Percentiles rank a stretch among this genome's conserved stretches.
Evolutionary conservation across 2,329 filamentous ascomycete species (phyloP).

Genomic region (Fusarium sp.): DNA sequence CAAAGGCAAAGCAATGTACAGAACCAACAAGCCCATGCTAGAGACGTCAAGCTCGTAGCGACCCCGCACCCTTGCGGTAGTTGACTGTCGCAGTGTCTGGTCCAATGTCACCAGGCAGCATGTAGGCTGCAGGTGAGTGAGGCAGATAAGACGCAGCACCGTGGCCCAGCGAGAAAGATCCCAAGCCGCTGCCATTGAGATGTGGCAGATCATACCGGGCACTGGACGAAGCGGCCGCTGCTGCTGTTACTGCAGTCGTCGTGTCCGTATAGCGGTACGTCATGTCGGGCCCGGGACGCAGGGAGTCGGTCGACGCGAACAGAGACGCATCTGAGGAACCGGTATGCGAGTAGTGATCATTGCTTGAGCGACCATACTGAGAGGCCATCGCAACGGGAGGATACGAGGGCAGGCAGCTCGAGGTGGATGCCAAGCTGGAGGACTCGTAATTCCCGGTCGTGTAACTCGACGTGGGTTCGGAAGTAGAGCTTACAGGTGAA

Average conservation of each 20-base stretch:
- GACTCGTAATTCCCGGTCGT: conserved; percentile 38
- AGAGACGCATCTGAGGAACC: conserved; percentile 26
- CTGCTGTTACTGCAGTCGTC: conserved; percentile 34
- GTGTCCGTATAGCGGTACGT: conserved; percentile 50
- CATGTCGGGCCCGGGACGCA: conserved; percentile 39
- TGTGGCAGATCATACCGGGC: conserved; percentile 29
- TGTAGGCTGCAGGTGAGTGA: conserved; percentile 35
- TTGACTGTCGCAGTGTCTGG: conserved; percentile 17
- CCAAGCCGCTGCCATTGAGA: conserved; percentile 11
- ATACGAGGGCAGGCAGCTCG: conserved; percentile 33
- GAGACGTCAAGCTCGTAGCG: conserved; percentile 26
- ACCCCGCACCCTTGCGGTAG: conserved; percentile 37
- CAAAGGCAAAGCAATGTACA: conserved; percentile 7
- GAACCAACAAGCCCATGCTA: background rate
- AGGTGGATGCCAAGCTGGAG: conserved; percentile 35
- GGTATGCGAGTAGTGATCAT: conserved; percentile 37
- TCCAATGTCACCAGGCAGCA: conserved; percentile 34
- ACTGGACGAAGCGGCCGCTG: conserved; percentile 14
- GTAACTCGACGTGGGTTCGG: conserved; percentile 40
- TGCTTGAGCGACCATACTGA: conserved; percentile 33
- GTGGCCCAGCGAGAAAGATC: conserved; percentile 28
- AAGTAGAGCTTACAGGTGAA: conserved; percentile 37
- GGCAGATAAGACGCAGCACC: conserved; percentile 19
- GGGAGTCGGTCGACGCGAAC: conserved; percentile 22
- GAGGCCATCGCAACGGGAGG: conserved; percentile 28